Base-by-base conservation (phyloP, 257 asterid species). In the Solanum chmielewskii region DNA sequence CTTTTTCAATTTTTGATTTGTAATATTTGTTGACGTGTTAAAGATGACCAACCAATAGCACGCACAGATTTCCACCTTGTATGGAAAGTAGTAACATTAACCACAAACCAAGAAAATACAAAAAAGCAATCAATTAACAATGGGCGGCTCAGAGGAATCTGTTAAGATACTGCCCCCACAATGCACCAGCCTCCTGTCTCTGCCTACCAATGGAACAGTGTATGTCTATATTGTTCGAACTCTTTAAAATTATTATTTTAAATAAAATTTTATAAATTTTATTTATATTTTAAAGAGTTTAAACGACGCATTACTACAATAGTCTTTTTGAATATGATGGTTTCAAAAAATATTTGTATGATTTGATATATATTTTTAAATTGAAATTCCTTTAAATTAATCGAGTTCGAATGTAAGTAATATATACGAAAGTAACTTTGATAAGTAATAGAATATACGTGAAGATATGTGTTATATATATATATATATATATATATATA, bases 261-360 rank as follows among this genome's bases (percentile, higher is more conserved):
- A 2, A 4, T 0, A 5, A 62, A 4, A 62, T 4, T 15, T n/a
- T 7, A 62, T 9, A 56, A 18, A 4, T 18, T 18, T 4, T 56
- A 23, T 62, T 0, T 9, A 23, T 9, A 4, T 62, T n/a, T 62
- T n/a, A 1, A 62, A 11, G 15, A 23, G 2, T n/a, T 1, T 2
- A 1, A 23, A n/a, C 5, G 20, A 59, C n/a, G 6, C 9, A 49
- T 0, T 0, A 0, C 0, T 2, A 18, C 2, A 52, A 52, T 3
- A 52, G n/a, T 16, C 13, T 27, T 23, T 21, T 60, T 60, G 7
- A 23, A 23, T 10, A n/a, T 4, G 0, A 60, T 14, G 29, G 2
- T 60, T 23, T 0, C 29, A 10, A 23, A 0, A 23, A 9, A 4
- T 9, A 8, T 0, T 59, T 3, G 0, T 9, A 20, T 20, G 20